Evolutionary conservation across 202 grass and related monocot genomes (phyloP), one percentile per base, ranked within the genome.

Genomic region (Alloteropsis angusta): DNA sequence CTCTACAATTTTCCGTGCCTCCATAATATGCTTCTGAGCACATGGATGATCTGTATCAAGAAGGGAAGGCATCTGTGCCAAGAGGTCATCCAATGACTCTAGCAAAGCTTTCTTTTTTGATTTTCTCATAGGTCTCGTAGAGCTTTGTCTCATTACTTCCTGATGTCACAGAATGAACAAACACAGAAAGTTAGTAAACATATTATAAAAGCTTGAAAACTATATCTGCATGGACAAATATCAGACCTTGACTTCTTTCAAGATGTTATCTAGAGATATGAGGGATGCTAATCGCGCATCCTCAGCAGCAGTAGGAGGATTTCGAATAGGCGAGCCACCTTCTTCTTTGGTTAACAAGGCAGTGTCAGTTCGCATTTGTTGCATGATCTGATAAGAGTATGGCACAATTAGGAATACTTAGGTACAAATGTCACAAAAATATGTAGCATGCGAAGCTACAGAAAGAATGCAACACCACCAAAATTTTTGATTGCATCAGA

Each of bases 231-330:
- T 64, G 8, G 46, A 68, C 12, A 68, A 41, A 45, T 74, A 88
- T 86, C 60, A 75, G 15, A 89, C 95, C 95, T 86, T 98, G 87
- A 90, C 81, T 90, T 94, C 81, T 78, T 89, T 98, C 81, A 94
- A 80, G 53, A 98, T 88, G 75, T 85, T 90, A 89, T 98, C 95
- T 55, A 94, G 84, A 84, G 95, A 98, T 85, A 98, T 98, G 39
- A 98, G 89, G 87, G 95, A 98, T 72, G 95, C 95, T 72, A 98
- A 54, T 85, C 95, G 87, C 12, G 95, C 95, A 90, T 98, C 95
- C 88, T 98, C 95, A 37, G 85, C 89, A 71, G 95, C 92, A 37
- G 95, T 98, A 76, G 87, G 83, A 90, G 95, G 95, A 88, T 98
- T 98, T 61, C 85, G 88, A 77, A 94, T 94, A 70, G 92, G 91